Evolutionary conservation across 352 stramenopile species (phyloP).

Genomic region (Phytophthora colocasiae): DNA sequence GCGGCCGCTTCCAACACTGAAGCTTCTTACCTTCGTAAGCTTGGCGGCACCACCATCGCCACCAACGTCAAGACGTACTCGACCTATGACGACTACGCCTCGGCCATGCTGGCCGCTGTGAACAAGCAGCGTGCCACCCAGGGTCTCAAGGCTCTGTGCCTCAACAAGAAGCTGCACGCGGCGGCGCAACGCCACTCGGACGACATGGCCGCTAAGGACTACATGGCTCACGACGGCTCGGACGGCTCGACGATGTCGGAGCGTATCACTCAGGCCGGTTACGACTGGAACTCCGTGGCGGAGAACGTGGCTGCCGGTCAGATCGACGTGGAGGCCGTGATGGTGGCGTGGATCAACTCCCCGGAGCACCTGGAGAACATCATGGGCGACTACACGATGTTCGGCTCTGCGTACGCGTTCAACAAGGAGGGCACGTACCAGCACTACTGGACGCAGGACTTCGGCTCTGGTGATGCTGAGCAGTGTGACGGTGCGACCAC

Average conservation of each 20-base stretch:
- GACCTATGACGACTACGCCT: constrained; percentile 21
- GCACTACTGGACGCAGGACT: constrained; percentile 75
- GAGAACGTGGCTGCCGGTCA: constrained; percentile 51
- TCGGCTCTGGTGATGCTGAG: constrained; percentile 46
- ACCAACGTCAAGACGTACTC: constrained; percentile 26
- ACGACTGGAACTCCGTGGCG: constrained; percentile 47
- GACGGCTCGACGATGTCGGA: constrained; percentile 45
- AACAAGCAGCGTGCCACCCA: constrained; percentile 54
- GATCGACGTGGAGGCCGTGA: constrained; percentile 40
- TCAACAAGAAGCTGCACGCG: constrained; percentile 43
- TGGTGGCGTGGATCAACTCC: constrained; percentile 53
- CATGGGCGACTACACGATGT: constrained; percentile 50
- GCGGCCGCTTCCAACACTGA: constrained; percentile 21
- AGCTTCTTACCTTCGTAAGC: constrained; percentile 20
- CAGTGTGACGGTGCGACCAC: constrained; percentile 19
- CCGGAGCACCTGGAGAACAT: constrained; percentile 43
- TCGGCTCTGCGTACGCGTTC: constrained; percentile 43
- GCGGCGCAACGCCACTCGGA: constrained; percentile 38
- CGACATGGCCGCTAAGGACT: constrained; percentile 57
- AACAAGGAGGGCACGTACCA: constrained; percentile 38
- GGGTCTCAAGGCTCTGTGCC: constrained; percentile 41
- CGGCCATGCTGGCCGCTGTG: constrained; percentile 37
- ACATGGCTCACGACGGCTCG: constrained; percentile 53
- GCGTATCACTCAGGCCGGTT: constrained; percentile 49
- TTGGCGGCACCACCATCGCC: constrained; percentile 13